Percentiles rank a stretch among this genome's conserved stretches.
Evolutionary conservation across 805 yeast genomes (phyloP).

Genomic region (Wickerhamomyces chambardii): DNA sequence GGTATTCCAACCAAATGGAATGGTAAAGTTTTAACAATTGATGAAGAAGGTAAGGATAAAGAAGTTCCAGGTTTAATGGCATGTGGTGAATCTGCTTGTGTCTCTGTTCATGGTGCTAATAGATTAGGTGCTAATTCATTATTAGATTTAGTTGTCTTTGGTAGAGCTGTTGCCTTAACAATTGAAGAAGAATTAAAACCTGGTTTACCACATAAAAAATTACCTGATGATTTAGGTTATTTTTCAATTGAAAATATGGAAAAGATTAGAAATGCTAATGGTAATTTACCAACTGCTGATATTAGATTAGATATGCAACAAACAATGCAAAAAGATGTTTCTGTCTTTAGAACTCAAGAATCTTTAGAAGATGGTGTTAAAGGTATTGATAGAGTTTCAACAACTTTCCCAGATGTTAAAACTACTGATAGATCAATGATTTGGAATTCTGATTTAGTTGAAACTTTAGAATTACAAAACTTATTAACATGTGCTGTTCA

Average conservation of each 20-base stretch:
- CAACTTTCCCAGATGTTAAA: constrained; percentile 63
- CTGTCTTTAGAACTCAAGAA: constrained; percentile 93
- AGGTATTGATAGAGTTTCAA: constrained; percentile 69
- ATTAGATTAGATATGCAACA: constrained; percentile 91
- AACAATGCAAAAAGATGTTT: constrained; percentile 94
- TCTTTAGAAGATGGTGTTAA: constrained; percentile 87
- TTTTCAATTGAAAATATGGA: constrained; percentile 89
- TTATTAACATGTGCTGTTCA: constrained; percentile 95
- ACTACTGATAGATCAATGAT: constrained; percentile 96
- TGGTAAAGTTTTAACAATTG: constrained; percentile 85
- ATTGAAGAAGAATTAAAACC: constrained; percentile 81
- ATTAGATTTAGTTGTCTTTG: constrained; percentile 93
- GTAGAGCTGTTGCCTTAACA: constrained; percentile 96
- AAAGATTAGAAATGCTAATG: constrained; percentile 75
- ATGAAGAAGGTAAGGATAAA: constrained; percentile 81
- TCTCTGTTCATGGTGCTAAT: constrained; percentile 98
- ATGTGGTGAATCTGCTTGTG: constrained; percentile 99
- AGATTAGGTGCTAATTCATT: constrained; percentile 98
- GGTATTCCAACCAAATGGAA: constrained; percentile 98
- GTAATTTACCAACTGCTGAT: constrained; percentile 76
- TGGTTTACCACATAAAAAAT: constrained; percentile 76
- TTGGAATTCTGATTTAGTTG: constrained; percentile 97
- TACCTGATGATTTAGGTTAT: constrained; percentile 80
- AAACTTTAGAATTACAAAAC: constrained; percentile 93
- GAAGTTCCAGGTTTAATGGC: constrained; percentile 91